A percentile compares a stretch with the other conserved stretches of the same genome.
These are phyloP conservation scores for Dissophora ornata DNA, from an alignment of 192 early-diverging fungal genomes.

Conservation along the genomic window DNA sequence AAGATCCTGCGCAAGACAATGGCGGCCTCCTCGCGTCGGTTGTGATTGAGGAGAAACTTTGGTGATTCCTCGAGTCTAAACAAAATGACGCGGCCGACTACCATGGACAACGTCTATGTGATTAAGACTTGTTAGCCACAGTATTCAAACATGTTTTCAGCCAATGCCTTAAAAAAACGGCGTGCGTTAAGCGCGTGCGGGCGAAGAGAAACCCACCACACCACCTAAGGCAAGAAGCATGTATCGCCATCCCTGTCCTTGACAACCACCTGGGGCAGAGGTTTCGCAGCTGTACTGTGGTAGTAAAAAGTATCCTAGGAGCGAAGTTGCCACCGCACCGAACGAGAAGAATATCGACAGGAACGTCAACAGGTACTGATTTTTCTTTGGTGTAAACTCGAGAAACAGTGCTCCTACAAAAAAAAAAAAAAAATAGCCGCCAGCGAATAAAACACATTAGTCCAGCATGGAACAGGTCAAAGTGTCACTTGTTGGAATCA, in stretches of 20 bases:
- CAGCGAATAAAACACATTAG: too few species aligned
- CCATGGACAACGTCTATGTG: constrained; percentile 73
- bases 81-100: constrained; percentile 72
- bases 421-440: too few species aligned
- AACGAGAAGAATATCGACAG: constrained; percentile 88
- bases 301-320: constrained; percentile 72
- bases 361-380: constrained; percentile 85
- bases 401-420: constrained; percentile 81
- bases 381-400: constrained; percentile 83
- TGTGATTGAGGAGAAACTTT: constrained; percentile 77
- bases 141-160: too few species aligned
- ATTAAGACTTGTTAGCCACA: too few species aligned
- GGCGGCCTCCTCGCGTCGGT: constrained; percentile 72
- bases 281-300: constrained; percentile 74
- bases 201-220: too few species aligned
- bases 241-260: constrained; percentile 85
- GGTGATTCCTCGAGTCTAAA: constrained; percentile 83
- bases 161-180: neutral
- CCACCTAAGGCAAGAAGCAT: constrained; percentile 71
- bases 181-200: too few species aligned
- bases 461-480: too few species aligned
- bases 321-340: constrained; percentile 78
- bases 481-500: too few species aligned
- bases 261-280: constrained; percentile 64
- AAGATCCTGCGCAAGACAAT: constrained; percentile 75